Evolutionary conservation across 768 basidiomycete species (phyloP).

Genomic region (Leucocoprinus leucothites): DNA sequence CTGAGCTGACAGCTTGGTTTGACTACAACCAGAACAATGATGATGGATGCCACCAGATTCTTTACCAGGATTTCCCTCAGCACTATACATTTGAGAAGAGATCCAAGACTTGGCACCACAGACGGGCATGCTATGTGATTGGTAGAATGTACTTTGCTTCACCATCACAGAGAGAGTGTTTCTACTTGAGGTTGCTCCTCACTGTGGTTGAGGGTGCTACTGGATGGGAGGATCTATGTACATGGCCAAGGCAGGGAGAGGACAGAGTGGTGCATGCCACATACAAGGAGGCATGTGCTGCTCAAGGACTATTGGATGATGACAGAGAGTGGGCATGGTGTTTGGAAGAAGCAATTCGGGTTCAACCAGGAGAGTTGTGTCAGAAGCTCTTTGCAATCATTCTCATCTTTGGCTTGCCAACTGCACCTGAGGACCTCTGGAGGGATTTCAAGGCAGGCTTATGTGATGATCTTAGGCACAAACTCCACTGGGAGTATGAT

Average conservation of each 20-base stretch:
- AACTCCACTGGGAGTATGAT: slow-evolving; percentile 8
- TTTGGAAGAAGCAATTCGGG: slow-evolving; percentile 32
- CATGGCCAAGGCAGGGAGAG: too few species aligned
- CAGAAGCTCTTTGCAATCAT: slow-evolving; percentile 37
- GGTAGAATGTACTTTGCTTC: slow-evolving; percentile 37
- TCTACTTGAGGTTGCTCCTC: too few species aligned
- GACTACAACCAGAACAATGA: too few species aligned
- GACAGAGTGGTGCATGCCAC: slow-evolving; percentile 14
- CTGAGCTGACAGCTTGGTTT: too few species aligned
- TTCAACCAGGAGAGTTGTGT: slow-evolving; percentile 34
- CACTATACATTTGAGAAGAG: slow-evolving; percentile 13
- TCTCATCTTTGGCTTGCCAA: slow-evolving; percentile 25
- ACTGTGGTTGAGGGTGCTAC: too few species aligned
- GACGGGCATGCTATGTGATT: slow-evolving; percentile 29
- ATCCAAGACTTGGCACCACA: slow-evolving; percentile 23
- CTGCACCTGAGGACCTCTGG: slow-evolving; percentile 36
- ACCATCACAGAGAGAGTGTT: slow-evolving; percentile 20
- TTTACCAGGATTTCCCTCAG: slow-evolving; percentile 36
- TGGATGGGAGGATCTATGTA: too few species aligned
- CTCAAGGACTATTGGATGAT: slow-evolving; percentile 41
- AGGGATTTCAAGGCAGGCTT: slow-evolving; percentile 26
- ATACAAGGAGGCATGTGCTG: slow-evolving; percentile 40
- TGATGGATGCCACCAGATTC: neutral
- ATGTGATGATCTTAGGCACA: slow-evolving; percentile 38
- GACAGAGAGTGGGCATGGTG: slow-evolving; percentile 43